Evolutionary conservation across 164 flowering plant species (phyloP).

Genomic region (Chimonanthus praecox): DNA sequence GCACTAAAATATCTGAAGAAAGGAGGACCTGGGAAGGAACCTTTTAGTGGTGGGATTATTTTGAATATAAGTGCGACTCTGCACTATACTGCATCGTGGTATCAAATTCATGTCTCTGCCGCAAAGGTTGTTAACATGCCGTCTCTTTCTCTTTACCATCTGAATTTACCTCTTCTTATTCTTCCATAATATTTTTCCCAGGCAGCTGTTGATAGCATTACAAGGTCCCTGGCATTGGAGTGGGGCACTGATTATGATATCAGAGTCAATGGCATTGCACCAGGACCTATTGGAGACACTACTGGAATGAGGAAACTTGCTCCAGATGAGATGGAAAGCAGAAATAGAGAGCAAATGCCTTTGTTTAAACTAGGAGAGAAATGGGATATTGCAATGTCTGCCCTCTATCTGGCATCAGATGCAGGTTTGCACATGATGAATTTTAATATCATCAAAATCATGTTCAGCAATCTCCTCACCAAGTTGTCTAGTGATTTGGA

Average conservation of each 20-base stretch:
- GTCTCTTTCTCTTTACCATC: neutral
- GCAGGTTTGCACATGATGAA: constrained; percentile 44
- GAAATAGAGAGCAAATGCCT: constrained; percentile 38
- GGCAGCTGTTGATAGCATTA: constrained; percentile 83
- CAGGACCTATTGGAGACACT: constrained; percentile 83
- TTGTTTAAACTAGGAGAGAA: constrained; percentile 72
- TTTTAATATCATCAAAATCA: neutral
- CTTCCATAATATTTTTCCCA: constrained; percentile 15
- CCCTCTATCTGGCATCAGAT: constrained; percentile 68
- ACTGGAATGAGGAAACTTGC: constrained; percentile 70
- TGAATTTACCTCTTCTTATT: neutral
- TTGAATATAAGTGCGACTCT: constrained; percentile 89
- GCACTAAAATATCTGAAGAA: constrained; percentile 80
- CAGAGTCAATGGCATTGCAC: constrained; percentile 93
- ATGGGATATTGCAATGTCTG: constrained; percentile 95
- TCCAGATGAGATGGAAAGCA: constrained; percentile 54
- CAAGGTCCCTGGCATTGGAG: constrained; percentile 81
- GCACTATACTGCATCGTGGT: constrained; percentile 93
- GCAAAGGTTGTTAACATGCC: constrained; percentile 60
- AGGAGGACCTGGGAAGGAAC: constrained; percentile 66
- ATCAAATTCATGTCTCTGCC: constrained; percentile 90
- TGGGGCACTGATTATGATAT: constrained; percentile 94
- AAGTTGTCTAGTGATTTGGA: neutral
- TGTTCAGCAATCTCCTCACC: neutral
- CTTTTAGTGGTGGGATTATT: constrained; percentile 62